Conservation (phyloP, 2,329 filamentous ascomycete species). For the Lachnellula cervina region DNA sequence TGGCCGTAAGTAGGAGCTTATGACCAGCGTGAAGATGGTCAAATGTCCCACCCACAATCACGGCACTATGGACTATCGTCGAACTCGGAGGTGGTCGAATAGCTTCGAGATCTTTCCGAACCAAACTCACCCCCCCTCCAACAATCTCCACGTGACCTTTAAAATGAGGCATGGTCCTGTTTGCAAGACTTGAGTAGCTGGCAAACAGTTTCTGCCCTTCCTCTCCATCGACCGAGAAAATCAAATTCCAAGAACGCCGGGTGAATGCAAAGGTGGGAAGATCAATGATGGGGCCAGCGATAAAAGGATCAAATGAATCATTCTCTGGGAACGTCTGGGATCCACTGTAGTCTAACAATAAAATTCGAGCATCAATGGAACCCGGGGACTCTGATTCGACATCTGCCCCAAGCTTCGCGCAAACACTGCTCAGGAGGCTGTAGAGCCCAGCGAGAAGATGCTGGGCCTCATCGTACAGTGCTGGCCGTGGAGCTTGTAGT, state of each 20-base stretch:
- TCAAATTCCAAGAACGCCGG: constrained; percentile 55
- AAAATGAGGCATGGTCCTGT: constrained; percentile 42
- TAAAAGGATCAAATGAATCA: constrained; percentile 37
- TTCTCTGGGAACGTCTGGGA: constrained; percentile 39
- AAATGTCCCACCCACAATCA: constrained; percentile 89
- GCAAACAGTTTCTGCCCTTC: constrained; percentile 54
- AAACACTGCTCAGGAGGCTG: constrained; percentile 69
- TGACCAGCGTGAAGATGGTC: constrained; percentile 94
- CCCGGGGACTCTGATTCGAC: constrained; percentile 61
- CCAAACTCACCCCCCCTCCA: constrained; percentile 47
- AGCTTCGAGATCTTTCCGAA: constrained; percentile 19
- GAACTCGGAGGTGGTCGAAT: constrained; percentile 9
- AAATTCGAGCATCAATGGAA: constrained; percentile 69
- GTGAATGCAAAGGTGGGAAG: constrained; percentile 48
- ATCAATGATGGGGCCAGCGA: constrained; percentile 35
- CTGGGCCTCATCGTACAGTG: constrained; percentile 63
- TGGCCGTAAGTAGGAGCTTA: constrained; percentile 91
- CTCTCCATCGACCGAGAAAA: constrained; percentile 65
- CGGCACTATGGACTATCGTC: constrained; percentile 46
- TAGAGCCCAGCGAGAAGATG: constrained; percentile 73
- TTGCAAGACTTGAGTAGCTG: constrained; percentile 43
- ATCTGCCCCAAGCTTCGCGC: constrained; percentile 50
- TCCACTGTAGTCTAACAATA: constrained; percentile 62
- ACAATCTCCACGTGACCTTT: constrained; percentile 49
- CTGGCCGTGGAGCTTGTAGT: constrained; percentile 46